phyloP scores from a whole-genome alignment of 345 rosid genomes.

The Zanthoxylum bungeanum region DNA sequence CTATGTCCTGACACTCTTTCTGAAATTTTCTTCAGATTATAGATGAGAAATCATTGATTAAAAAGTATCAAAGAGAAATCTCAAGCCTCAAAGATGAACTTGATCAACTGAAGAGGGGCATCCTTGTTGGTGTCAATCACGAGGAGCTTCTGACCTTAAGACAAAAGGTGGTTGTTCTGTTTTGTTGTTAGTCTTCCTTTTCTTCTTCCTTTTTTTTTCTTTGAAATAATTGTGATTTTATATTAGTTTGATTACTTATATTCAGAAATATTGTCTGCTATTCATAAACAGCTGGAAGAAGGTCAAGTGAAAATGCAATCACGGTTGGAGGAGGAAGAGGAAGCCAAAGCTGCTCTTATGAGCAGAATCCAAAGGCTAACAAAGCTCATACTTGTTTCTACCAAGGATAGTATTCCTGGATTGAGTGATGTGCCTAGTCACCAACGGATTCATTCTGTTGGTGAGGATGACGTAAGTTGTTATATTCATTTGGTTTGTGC shows the following conservation, averaged over 20 bases:
- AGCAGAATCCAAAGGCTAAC: constrained; percentile 98
- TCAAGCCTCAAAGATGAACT: constrained; percentile 88
- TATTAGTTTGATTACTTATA: not conserved
- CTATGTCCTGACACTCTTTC: constrained; percentile 18
- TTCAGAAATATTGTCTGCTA: constrained; percentile 7
- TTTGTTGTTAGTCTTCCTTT: not conserved
- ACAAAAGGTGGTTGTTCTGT: constrained; percentile 67
- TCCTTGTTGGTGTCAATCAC: constrained; percentile 85
- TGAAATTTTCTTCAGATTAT: constrained; percentile 58
- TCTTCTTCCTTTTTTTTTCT: not conserved
- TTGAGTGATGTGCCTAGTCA: constrained; percentile 61
- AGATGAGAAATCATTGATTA: constrained; percentile 95
- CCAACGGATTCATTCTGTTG: constrained; percentile 66
- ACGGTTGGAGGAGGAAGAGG: constrained; percentile 99
- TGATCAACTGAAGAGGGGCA: constrained; percentile 78
- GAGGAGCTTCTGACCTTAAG: constrained; percentile 86
- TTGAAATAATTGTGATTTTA: not conserved
- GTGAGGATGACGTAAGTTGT: constrained; percentile 71
- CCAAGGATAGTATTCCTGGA: constrained; percentile 82
- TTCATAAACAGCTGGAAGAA: constrained; percentile 73
- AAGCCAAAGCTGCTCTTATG: constrained; percentile 99
- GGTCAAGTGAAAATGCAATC: constrained; percentile 99
- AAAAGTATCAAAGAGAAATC: constrained; percentile 97
- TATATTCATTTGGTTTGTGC: not conserved
- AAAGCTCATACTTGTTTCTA: constrained; percentile 96